A percentile compares a stretch with the other conserved stretches of the same genome.
Evolutionary conservation across 768 basidiomycete species (phyloP).

Genomic region (Suillus placidus): DNA sequence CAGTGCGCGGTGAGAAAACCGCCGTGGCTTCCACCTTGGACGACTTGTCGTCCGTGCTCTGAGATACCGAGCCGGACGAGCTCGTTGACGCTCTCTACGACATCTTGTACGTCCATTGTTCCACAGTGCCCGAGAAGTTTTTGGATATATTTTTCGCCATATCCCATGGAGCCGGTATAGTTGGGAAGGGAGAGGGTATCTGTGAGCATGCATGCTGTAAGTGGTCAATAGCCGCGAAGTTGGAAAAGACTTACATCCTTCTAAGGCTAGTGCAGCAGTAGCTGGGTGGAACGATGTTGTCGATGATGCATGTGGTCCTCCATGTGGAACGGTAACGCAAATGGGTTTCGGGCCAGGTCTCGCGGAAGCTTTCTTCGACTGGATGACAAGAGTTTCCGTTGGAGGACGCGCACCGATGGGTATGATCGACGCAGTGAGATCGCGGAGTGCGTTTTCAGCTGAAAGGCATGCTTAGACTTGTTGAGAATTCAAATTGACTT

Average conservation of each 20-base stretch:
- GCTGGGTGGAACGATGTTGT: constrained; percentile 51
- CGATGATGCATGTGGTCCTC: constrained; percentile 59
- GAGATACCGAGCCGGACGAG: constrained; percentile 55
- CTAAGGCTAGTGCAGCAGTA: constrained; percentile 50
- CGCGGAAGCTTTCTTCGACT: constrained; percentile 24
- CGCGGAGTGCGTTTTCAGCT: constrained; percentile 48
- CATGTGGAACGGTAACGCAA: constrained; percentile 59
- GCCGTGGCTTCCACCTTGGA: constrained; percentile 72
- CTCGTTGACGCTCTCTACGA: constrained; percentile 54
- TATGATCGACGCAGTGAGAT: constrained; percentile 46
- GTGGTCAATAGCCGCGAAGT: not conserved
- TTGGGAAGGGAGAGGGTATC: constrained; percentile 65
- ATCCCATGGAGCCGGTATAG: constrained; percentile 71
- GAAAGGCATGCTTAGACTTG: not conserved
- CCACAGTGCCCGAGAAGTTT: constrained; percentile 62
- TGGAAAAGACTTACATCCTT: constrained; percentile 55
- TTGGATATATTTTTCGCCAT: constrained; percentile 61
- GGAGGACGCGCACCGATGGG: constrained; percentile 52
- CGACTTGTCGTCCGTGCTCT: constrained; percentile 51
- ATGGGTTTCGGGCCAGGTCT: constrained; percentile 34
- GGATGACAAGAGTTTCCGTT: constrained; percentile 56
- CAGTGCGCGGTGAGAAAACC: constrained; percentile 65
- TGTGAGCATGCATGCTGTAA: constrained; percentile 22
- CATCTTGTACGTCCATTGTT: constrained; percentile 65
- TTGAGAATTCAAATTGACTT: not conserved